phyloP scores from a whole-genome alignment of 2,329 filamentous ascomycete genomes.

The Fusarium sp. region DNA sequence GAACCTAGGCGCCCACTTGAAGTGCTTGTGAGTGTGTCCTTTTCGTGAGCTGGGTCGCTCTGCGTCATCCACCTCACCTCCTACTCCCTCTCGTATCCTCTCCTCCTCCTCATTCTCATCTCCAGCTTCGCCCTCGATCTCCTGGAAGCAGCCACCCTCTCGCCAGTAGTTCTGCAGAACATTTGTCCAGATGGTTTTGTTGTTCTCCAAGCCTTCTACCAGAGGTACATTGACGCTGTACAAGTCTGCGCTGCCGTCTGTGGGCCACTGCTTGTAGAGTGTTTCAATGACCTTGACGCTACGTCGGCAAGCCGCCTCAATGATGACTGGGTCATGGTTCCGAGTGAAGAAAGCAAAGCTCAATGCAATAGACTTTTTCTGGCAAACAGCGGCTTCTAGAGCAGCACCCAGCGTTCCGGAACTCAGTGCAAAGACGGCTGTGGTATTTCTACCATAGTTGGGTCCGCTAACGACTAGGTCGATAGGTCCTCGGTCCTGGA shows the following conservation, averaged over 20 bases:
- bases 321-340: constrained; percentile 84
- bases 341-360: constrained; percentile 90
- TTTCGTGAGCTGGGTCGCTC: constrained; percentile 45
- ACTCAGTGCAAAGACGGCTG: constrained; percentile 80
- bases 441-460: constrained; percentile 86
- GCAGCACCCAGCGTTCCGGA: constrained; percentile 82
- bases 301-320: constrained; percentile 79
- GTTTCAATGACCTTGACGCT: constrained; percentile 82
- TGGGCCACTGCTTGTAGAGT: constrained; percentile 78
- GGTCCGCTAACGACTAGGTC: constrained; percentile 83
- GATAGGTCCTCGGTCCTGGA: constrained; percentile 75
- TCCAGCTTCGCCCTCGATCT: constrained; percentile 73
- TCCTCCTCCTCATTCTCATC: constrained; percentile 78
- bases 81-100: constrained; percentile 74
- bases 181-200: constrained; percentile 82
- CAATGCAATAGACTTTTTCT: constrained; percentile 78
- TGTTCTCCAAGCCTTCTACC: constrained; percentile 75
- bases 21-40: constrained; percentile 81
- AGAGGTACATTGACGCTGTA: constrained; percentile 93
- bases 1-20: constrained; percentile 93
- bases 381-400: constrained; percentile 79
- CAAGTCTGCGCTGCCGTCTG: constrained; percentile 76
- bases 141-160: constrained; percentile 86
- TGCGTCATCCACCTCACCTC: constrained; percentile 57
- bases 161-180: constrained; percentile 94